These are phyloP conservation scores for Neofusicoccum laricinum DNA, from an alignment of 2,329 filamentous ascomycete species.

Conservation along the genomic window DNA sequence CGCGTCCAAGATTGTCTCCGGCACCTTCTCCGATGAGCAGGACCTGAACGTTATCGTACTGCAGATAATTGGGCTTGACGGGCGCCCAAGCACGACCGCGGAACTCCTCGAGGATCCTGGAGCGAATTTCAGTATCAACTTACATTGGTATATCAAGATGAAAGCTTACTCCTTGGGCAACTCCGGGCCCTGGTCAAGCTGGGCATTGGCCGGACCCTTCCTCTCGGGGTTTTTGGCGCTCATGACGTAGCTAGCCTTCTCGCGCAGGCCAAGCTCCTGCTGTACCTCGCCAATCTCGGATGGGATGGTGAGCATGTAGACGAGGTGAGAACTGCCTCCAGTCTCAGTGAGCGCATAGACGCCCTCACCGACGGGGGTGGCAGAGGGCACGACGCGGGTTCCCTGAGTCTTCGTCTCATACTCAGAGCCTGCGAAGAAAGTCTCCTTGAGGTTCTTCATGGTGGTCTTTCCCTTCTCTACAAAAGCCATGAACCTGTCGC, in stretches of 20 bases:
- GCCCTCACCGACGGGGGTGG: conserved; percentile 76
- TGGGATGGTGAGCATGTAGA: conserved; percentile 76
- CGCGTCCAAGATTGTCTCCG: conserved; percentile 54
- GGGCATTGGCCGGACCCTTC: conserved; percentile 61
- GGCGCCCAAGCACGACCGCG: conserved; percentile 70
- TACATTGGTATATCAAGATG: background rate
- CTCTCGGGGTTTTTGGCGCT: conserved; percentile 77
- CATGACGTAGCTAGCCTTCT: conserved; percentile 73
- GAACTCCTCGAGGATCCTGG: conserved; percentile 69
- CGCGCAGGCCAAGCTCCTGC: conserved; percentile 66
- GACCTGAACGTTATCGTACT: conserved; percentile 73
- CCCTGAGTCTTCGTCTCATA: conserved; percentile 77
- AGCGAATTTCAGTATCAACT: conserved; percentile 9
- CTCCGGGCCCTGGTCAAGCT: conserved; percentile 62
- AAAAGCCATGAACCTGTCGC: conserved; percentile 75
- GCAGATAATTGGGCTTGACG: conserved; percentile 68
- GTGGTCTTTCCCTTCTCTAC: conserved; percentile 70
- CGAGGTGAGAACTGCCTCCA: conserved; percentile 70
- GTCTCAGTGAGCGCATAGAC: conserved; percentile 78
- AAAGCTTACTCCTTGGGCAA: conserved; percentile 65
- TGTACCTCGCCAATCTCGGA: conserved; percentile 68
- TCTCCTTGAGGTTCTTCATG: conserved; percentile 68
- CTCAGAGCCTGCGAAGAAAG: conserved; percentile 64
- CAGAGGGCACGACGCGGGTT: conserved; percentile 64
- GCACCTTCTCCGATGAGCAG: conserved; percentile 71